These are phyloP conservation scores for Arthrobotrys sphaeroides DNA, from an alignment of 2,329 filamentous ascomycete genomes.

Conservation along the genomic window DNA sequence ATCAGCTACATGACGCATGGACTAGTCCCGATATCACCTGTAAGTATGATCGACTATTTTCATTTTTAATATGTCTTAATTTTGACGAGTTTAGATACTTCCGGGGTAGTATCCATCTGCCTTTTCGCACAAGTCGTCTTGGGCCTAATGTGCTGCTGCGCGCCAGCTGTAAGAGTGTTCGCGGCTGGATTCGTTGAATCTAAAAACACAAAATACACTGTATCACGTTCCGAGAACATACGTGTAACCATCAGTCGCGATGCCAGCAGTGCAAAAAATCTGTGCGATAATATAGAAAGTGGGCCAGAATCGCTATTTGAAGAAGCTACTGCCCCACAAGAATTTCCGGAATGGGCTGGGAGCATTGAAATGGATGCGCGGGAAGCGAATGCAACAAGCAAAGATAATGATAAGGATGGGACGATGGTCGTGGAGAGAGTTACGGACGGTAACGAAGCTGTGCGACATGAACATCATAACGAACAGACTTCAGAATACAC, in stretches of 20 bases:
- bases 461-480: too few species aligned
- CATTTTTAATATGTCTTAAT: background rate
- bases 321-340: background rate
- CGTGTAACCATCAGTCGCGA: background rate
- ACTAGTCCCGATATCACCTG: background rate
- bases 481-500: too few species aligned
- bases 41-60: background rate
- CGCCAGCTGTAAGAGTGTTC: background rate
- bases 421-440: constrained; percentile 64
- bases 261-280: background rate
- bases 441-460: too few species aligned
- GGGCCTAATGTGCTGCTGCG: constrained; percentile 1
- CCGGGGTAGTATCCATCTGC: background rate
- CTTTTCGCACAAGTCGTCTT: background rate
- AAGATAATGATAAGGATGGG: background rate
- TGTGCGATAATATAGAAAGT: background rate
- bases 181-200: background rate
- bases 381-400: background rate
- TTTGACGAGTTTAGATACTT: background rate
- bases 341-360: background rate
- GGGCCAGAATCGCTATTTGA: background rate
- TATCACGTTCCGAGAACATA: background rate
- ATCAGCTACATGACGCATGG: background rate
- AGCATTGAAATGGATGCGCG: constrained; percentile 8
- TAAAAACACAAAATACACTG: background rate